Percentiles rank a stretch among this genome's conserved stretches.
Conservation (phyloP, 2,329 filamentous ascomycete genomes). For the Thelonectria olida region DNA sequence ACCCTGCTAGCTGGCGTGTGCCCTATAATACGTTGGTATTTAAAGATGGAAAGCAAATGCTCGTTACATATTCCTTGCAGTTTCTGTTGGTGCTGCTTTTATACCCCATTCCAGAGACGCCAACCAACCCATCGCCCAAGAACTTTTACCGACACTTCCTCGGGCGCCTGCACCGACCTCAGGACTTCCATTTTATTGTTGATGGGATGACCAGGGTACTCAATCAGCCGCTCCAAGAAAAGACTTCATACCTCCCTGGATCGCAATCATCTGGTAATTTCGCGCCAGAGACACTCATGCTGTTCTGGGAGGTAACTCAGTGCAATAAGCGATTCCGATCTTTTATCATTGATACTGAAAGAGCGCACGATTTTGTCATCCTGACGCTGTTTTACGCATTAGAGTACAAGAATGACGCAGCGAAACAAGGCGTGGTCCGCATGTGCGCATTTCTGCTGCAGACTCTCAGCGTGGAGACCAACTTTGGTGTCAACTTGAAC, state of each 20-base stretch:
- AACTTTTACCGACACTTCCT: constrained; percentile 96
- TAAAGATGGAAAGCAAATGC: constrained; percentile 87
- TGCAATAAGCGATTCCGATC: constrained; percentile 97
- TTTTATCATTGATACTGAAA: constrained; percentile 95
- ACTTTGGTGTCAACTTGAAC: constrained; percentile 90
- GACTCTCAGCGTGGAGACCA: constrained; percentile 91
- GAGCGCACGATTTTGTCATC: constrained; percentile 92
- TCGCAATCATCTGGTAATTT: constrained; percentile 83
- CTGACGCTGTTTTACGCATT: constrained; percentile 92
- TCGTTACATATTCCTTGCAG: constrained; percentile 92
- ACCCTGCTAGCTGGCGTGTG: constrained; percentile 91
- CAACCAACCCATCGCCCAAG: constrained; percentile 72
- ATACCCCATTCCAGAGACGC: constrained; percentile 86
- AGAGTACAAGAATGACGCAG: constrained; percentile 84
- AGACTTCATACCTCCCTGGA: constrained; percentile 86
- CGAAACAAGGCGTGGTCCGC: constrained; percentile 90
- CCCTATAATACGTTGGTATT: constrained; percentile 94
- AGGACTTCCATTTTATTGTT: constrained; percentile 97
- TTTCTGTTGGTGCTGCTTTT: constrained; percentile 85
- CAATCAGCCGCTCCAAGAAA: constrained; percentile 91
- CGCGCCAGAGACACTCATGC: constrained; percentile 93
- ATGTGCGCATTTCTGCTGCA: constrained; percentile 99
- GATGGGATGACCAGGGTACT: constrained; percentile 93
- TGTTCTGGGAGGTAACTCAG: constrained; percentile 97
- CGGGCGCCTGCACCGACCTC: constrained; percentile 87